These are phyloP conservation scores for Parasarocladium wereldwijsianum DNA, from an alignment of 2,329 filamentous ascomycete genomes.

Conservation along the genomic window DNA sequence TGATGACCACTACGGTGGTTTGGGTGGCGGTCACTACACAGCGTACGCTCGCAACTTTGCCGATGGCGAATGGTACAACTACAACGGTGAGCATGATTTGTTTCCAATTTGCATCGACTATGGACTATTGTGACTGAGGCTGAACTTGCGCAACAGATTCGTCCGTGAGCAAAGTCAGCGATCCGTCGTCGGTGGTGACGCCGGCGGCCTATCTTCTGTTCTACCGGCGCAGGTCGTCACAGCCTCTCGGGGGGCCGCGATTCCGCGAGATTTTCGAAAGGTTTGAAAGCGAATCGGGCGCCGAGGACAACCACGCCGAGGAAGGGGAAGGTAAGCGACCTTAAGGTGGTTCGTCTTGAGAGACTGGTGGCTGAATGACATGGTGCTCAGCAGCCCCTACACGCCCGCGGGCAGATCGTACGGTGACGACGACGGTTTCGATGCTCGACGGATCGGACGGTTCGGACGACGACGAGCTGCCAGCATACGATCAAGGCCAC, in stretches of 20 bases:
- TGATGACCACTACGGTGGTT: constrained; percentile 86
- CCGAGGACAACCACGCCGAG: constrained; percentile 27
- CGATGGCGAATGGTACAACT: constrained; percentile 85
- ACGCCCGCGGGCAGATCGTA: constrained; percentile 47
- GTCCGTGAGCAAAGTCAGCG: constrained; percentile 45
- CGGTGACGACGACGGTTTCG: too few species aligned
- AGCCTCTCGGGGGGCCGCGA: constrained; percentile 63
- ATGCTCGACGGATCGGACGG: too few species aligned
- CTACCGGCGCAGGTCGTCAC: constrained; percentile 71
- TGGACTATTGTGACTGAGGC: constrained; percentile 8
- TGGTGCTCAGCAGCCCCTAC: constrained; percentile 63
- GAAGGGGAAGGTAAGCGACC: constrained; percentile 77
- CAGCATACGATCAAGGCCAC: constrained; percentile 16
- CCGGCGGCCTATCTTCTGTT: constrained; percentile 82
- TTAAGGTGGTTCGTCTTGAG: constrained; percentile 69
- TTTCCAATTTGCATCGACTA: not conserved
- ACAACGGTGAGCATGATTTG: constrained; percentile 57
- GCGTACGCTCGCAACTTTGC: constrained; percentile 88
- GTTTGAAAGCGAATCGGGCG: constrained; percentile 34
- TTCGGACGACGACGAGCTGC: constrained; percentile 16
- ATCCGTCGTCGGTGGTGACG: constrained; percentile 52
- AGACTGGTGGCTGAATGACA: constrained; percentile 87
- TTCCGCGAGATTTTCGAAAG: constrained; percentile 57
- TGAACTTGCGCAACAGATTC: constrained; percentile 51
- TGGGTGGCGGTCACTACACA: constrained; percentile 93